Base-by-base conservation (phyloP, 2,329 filamentous ascomycete genomes). In the Scortechinia acanthostroma region DNA sequence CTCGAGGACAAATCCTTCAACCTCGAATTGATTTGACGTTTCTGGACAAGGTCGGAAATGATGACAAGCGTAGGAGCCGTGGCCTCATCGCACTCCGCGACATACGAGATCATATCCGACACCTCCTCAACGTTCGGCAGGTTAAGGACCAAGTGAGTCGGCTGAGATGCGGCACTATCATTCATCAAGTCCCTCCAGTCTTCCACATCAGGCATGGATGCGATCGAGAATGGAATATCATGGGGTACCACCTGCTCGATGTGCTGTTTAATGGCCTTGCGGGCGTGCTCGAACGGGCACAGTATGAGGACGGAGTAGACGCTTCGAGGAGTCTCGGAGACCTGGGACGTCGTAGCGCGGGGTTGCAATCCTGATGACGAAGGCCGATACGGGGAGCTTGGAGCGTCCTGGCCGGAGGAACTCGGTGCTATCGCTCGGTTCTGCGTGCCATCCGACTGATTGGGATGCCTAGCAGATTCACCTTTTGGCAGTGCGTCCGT, bases 201-300 rank as follows among this genome's bases (percentile, higher is more conserved):
- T 21, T 70, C 62, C 15, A 80, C 55, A 50, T 68, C 74, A 3
- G 69, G 59, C 22, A 74, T 61, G 0, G 75, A 66, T 3, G 73
- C 79, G 44, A 80, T 73, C 48, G 76, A 73, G 49, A 76, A 75
- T 10, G 75, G 70, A 33, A 81, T 69, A 40, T 72, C 75, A 46
- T 74, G 68, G 4, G 79, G 79, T 4, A 83, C 64, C 1, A 79
- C 79, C 55, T 78, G 76, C 53, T 80, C 73, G 49, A 83, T 80
- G 50, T 83, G 79, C 46, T 76, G 69, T 43, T 77, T 75, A 1
- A 77, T 80, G 10, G 79, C 77, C 53, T 74, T 68, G 43, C 76
- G 69, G 42, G 76, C 77, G 57, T 80, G 72, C 44, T 74, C 69
- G 44, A 80, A 61, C 3, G 78, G 76, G 49, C 77, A 81, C 2